These are phyloP conservation scores for Citrus maxima DNA, from an alignment of 345 rosid species.

Conservation along the genomic window DNA sequence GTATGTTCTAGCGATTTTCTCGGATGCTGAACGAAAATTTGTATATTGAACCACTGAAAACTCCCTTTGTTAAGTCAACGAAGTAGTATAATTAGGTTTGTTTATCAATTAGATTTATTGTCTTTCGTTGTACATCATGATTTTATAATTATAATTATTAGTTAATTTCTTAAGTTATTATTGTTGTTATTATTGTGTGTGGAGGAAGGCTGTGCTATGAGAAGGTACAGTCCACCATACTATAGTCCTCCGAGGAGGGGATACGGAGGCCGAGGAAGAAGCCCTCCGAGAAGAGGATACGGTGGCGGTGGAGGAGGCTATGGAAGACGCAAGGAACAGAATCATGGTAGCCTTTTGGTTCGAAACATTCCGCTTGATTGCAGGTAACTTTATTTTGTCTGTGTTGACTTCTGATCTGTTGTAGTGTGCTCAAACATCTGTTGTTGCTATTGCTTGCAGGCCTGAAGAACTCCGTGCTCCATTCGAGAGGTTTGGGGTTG, in stretches of 20 bases:
- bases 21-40: not conserved
- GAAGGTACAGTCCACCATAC: conserved; percentile 80
- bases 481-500: conserved; percentile 84
- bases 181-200: not conserved
- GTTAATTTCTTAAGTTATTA: too few species aligned
- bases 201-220: conserved; percentile 43
- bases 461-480: conserved; percentile 85
- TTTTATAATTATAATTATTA: not conserved
- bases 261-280: conserved; percentile 72
- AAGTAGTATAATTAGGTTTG: not conserved
- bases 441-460: conserved; percentile 35
- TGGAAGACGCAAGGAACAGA: conserved; percentile 76
- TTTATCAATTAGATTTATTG: not conserved
- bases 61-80: not conserved
- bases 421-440: not conserved
- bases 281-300: conserved; percentile 70
- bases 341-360: conserved; percentile 80
- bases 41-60: not conserved
- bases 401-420: not conserved
- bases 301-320: conserved; percentile 63
- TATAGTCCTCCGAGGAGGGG: conserved; percentile 94
- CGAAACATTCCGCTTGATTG: conserved; percentile 93
- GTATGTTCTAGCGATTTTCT: not conserved
- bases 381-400: conserved; percentile 41
- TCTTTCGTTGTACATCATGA: not conserved